phyloP scores from a whole-genome alignment of 2,329 filamentous ascomycete genomes.

The Trichoderma afroharzianum region DNA sequence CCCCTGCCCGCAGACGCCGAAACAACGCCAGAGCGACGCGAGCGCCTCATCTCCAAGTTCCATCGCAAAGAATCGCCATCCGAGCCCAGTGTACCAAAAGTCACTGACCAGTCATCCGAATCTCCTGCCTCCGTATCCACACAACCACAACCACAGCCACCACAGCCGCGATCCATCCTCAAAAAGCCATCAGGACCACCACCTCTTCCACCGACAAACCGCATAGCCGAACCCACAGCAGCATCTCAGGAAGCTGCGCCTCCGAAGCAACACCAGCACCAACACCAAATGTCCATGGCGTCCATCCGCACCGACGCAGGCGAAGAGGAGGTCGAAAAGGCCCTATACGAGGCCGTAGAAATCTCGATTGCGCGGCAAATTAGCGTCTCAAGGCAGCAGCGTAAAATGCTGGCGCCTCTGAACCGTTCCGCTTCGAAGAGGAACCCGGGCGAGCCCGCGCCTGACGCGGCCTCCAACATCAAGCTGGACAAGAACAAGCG shows the following conservation, averaged over 20 bases:
- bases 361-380: constrained; percentile 67
- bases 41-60: constrained; percentile 23
- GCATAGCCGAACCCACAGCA: not conserved
- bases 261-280: not conserved
- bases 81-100: not conserved
- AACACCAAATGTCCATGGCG: not conserved
- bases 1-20: not conserved
- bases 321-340: constrained; percentile 25
- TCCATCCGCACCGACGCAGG: not conserved
- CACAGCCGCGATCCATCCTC: not conserved
- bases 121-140: not conserved
- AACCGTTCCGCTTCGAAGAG: constrained; percentile 32
- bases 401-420: constrained; percentile 55
- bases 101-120: not conserved
- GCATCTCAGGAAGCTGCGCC: not conserved
- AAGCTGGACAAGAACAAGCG: constrained; percentile 25
- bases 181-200: constrained; percentile 7
- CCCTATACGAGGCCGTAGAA: constrained; percentile 52
- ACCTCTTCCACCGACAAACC: not conserved
- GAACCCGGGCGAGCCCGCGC: not conserved
- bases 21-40: not conserved
- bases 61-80: constrained; percentile 14
- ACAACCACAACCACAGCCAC: not conserved
- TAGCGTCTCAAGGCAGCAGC: constrained; percentile 60
- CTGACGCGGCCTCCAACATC: constrained; percentile 7